Conservation (phyloP, 495 filamentous ascomycete genomes). For the Cladorrhinum samala region DNA sequence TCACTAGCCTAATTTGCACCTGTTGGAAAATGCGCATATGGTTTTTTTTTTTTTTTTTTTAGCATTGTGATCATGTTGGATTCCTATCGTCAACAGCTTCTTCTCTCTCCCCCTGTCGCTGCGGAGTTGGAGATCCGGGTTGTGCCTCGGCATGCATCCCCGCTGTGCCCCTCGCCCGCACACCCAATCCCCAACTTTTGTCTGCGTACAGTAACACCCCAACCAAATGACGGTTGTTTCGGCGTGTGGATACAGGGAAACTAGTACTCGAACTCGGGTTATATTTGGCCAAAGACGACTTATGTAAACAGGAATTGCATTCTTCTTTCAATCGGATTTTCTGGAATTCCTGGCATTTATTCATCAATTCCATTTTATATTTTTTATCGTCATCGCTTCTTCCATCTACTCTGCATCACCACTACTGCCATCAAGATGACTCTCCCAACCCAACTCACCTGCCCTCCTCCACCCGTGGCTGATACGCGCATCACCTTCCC, state of each 20-base stretch:
- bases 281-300: too few species aligned
- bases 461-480: conserved; percentile 8
- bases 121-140: conserved; percentile 9
- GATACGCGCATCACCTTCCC: conserved; percentile 50
- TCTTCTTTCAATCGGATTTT: too few species aligned
- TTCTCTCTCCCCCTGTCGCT: neutral
- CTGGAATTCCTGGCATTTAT: too few species aligned
- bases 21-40: neutral
- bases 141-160: conserved; percentile 9
- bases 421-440: neutral
- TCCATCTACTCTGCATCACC: neutral
- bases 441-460: neutral
- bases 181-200: neutral
- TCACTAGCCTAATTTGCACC: neutral
- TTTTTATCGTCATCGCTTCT: neutral
- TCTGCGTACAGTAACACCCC: too few species aligned
- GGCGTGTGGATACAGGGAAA: too few species aligned
- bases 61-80: neutral
- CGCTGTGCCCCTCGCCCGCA: neutral
- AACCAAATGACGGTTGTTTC: conserved; percentile 4
- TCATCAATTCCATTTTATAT: neutral
- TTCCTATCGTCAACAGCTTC: neutral
- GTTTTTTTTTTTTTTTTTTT: neutral
- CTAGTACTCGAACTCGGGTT: too few species aligned
- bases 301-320: too few species aligned